phyloP scores from a whole-genome alignment of 2,329 filamentous ascomycete genomes.

The Claviceps purpurea region DNA sequence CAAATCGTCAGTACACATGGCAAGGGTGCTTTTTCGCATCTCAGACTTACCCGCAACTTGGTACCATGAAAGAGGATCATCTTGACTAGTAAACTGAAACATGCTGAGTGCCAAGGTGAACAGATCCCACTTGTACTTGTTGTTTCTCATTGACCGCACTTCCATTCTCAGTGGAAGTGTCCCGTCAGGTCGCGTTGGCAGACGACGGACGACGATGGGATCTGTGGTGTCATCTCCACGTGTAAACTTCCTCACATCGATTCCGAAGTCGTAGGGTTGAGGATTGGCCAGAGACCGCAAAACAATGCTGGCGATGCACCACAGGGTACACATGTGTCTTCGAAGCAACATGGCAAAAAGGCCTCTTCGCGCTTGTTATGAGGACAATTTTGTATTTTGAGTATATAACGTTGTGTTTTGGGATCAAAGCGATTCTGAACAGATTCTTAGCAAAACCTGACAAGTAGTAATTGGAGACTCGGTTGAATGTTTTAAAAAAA shows the following conservation, averaged over 20 bases:
- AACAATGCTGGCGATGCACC: not conserved
- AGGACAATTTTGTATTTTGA: not conserved
- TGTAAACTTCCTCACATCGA: constrained; percentile 25
- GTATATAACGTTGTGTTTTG: not conserved
- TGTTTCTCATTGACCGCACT: constrained; percentile 50
- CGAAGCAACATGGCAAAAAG: constrained; percentile 4
- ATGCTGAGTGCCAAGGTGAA: constrained; percentile 63
- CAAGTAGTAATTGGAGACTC: not conserved
- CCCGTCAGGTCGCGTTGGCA: constrained; percentile 25
- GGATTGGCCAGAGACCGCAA: constrained; percentile 5
- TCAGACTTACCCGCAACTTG: constrained; percentile 54
- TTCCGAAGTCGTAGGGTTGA: constrained; percentile 36
- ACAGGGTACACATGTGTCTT: not conserved
- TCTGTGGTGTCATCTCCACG: constrained; percentile 25
- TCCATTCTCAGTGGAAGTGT: constrained; percentile 43
- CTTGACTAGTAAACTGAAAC: constrained; percentile 55
- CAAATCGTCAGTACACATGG: not conserved
- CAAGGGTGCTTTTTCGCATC: not conserved
- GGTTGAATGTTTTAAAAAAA: not conserved
- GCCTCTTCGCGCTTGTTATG: not conserved
- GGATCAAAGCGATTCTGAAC: not conserved
- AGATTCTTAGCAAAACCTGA: not conserved
- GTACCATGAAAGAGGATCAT: constrained; percentile 57
- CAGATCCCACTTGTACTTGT: constrained; percentile 58
- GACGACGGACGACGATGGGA: constrained; percentile 29